Evolutionary conservation across 2,329 filamentous ascomycete species (phyloP).

Genomic region (Zymoseptoria tritici): DNA sequence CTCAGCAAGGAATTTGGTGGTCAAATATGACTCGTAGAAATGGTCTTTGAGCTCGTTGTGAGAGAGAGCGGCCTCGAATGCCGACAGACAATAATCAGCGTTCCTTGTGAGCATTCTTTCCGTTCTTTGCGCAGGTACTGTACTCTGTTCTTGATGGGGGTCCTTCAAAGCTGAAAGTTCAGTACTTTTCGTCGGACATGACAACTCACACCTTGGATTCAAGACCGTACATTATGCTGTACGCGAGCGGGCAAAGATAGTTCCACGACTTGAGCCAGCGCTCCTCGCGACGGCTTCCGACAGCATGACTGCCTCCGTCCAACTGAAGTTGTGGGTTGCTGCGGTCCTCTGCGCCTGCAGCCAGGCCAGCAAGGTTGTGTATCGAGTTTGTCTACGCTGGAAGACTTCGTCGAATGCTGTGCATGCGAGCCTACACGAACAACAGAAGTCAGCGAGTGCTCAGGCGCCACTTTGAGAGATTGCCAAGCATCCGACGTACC

Average conservation of each 20-base stretch:
- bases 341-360: slow-evolving; percentile 38
- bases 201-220: not conserved
- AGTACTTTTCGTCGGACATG: not conserved
- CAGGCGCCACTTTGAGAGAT: no score
- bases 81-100: no score
- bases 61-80: no score
- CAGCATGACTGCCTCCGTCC: not conserved
- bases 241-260: not conserved
- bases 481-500: slow-evolving; percentile 42
- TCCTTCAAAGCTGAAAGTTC: not conserved
- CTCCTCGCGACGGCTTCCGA: not conserved
- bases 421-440: slow-evolving; percentile 52
- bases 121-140: no score
- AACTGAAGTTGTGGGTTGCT: not conserved
- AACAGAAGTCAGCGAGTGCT: slow-evolving; percentile 1
- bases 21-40: no score
- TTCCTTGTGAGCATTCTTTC: no score
- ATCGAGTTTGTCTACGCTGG: slow-evolving; percentile 62
- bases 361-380: slow-evolving; percentile 60
- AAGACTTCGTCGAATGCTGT: slow-evolving; percentile 65
- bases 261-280: not conserved
- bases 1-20: no score
- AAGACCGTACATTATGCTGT: not conserved
- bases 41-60: no score
- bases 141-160: not conserved